Evolutionary conservation across 2,329 filamentous ascomycete genomes (phyloP).

Genomic region (Fusarium devonianum): DNA sequence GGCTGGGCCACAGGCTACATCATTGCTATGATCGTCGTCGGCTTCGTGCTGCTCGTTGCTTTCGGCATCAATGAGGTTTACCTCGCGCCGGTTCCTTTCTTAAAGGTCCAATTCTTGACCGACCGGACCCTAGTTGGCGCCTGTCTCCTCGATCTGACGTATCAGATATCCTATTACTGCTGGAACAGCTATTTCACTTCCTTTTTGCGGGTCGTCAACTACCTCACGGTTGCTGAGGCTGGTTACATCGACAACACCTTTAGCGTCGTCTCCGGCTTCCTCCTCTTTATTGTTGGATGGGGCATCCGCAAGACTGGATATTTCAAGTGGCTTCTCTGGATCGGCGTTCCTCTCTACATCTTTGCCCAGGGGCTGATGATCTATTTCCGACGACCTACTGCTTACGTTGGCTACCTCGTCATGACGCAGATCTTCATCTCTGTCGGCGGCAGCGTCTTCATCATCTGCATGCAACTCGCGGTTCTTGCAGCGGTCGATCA

Average conservation of each 20-base stretch:
- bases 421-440: slow-evolving; percentile 8
- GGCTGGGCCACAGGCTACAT: slow-evolving; percentile 22
- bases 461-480: slow-evolving; percentile 2
- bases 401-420: slow-evolving; percentile 6
- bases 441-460: slow-evolving; percentile 5
- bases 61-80: slow-evolving; percentile 64
- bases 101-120: slow-evolving; percentile 13
- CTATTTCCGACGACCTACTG: slow-evolving; percentile 5
- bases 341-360: slow-evolving; percentile 7
- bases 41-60: slow-evolving; percentile 44
- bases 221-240: slow-evolving; percentile 1
- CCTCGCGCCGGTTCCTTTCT: slow-evolving; percentile 17
- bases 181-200: slow-evolving; percentile 11
- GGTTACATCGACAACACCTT: slow-evolving; percentile 8
- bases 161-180: slow-evolving; percentile 9
- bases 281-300: slow-evolving; percentile 3
- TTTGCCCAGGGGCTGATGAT: slow-evolving; percentile 9
- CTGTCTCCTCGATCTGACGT: slow-evolving; percentile 5
- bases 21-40: slow-evolving; percentile 21
- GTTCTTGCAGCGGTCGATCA: slow-evolving; percentile 6
- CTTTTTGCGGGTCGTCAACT: slow-evolving; percentile 6
- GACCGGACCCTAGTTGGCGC: slow-evolving; percentile 16
- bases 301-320: slow-evolving; percentile 6
- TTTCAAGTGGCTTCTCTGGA: slow-evolving; percentile 11
- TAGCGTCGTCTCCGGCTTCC: slow-evolving; percentile 2